Base-by-base conservation (phyloP, 495 filamentous ascomycete genomes). In the Pyronema domesticum region DNA sequence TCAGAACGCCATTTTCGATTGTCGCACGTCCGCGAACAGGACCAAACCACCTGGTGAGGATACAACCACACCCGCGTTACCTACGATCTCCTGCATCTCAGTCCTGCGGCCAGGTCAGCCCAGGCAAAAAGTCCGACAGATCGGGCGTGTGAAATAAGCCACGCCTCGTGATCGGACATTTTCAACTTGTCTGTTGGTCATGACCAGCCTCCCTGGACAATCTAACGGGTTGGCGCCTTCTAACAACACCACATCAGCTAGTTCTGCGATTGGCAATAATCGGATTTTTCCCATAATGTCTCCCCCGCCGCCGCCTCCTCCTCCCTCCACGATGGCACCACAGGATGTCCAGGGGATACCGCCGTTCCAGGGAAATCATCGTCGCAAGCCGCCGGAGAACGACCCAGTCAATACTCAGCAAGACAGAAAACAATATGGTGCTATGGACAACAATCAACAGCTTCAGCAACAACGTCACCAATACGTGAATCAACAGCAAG, bases 251-350 rank as follows among this genome's bases (percentile, higher is more conserved):
- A 50, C 45, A 11, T 13, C 39, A 42, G 11, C 6, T 42, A 42
- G 11, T 42, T 17, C 39, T 42, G 23, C 47, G 13, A 35, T 50
- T 19, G 30, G 23, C 18, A 34, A 9, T 34, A 50, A 35, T 50
- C 47, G 47, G 23, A 50, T 36, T 50, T 36, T 50, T n/a, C 47
- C 47, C 47, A 50, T 50, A 50, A 50, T 50, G 47, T 35, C 47
- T 36, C 23, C 47, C 47, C 47, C 47, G 4, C 47, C 11, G 17
- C 47, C 47, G 13, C 47, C 47, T 34, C 30, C 47, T 17, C 18
- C 13, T 13, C 13, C 30, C 9, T 50, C 47, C n/a, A 10, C 45
- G n/a, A 47, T 47, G 45, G 45, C 13, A 47, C 18, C 14, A 15
- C 45, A 47, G 45, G 45, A 47, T 36, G 47, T 11, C 47, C 47